Percentiles rank a stretch among this genome's conserved stretches.
phyloP scores from a whole-genome alignment of 352 stramenopile genomes.

The Globisporangium spiculum region DNA sequence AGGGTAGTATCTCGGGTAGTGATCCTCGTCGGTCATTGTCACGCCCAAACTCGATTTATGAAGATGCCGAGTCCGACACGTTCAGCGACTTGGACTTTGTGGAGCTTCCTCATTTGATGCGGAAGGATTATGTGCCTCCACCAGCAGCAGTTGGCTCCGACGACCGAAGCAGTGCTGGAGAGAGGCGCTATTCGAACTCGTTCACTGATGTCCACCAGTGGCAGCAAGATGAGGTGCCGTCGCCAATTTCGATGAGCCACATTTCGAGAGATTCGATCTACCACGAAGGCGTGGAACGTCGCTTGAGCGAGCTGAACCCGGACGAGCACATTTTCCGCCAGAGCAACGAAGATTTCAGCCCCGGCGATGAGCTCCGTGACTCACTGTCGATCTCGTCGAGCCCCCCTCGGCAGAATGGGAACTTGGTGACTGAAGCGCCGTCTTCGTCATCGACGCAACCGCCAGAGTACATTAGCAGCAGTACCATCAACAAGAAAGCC shows the following conservation, averaged over 20 bases:
- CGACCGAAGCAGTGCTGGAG: constrained; percentile 25
- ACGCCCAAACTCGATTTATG: constrained; percentile 48
- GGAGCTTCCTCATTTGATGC: constrained; percentile 71
- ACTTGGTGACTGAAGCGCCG: background rate
- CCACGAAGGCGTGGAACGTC: constrained; percentile 16
- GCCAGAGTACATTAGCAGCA: constrained; percentile 11
- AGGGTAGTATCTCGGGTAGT: constrained; percentile 33
- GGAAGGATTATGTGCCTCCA: constrained; percentile 41
- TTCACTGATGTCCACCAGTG: constrained; percentile 44
- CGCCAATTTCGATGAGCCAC: constrained; percentile 6
- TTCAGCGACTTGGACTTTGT: constrained; percentile 77
- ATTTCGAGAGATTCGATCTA: constrained; percentile 26
- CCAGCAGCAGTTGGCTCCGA: constrained; percentile 6
- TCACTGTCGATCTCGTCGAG: constrained; percentile 8
- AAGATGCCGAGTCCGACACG: constrained; percentile 56
- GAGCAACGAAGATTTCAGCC: constrained; percentile 7
- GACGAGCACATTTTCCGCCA: constrained; percentile 15
- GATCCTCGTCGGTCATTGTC: constrained; percentile 20
- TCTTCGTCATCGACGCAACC: background rate
- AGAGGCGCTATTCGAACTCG: constrained; percentile 26
- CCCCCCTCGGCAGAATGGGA: constrained; percentile 3
- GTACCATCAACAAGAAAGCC: constrained; percentile 1
- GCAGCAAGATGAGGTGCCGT: constrained; percentile 13
- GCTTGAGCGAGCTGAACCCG: constrained; percentile 12
- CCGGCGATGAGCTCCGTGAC: background rate